Conservation (phyloP, 1,139 yeast species). For the Scheffersomyces insectosa region DNA sequence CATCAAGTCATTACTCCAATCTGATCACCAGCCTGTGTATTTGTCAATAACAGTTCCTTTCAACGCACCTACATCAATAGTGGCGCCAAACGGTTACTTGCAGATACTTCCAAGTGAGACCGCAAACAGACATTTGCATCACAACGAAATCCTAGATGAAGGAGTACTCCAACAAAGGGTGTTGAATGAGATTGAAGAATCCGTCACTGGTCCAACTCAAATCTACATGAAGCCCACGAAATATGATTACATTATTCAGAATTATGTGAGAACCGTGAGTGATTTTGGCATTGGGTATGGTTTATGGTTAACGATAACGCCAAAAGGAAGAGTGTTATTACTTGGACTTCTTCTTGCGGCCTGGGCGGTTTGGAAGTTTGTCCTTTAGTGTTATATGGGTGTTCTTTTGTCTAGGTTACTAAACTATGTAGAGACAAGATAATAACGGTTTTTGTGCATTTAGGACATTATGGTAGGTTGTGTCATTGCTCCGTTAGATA, state of each 20-base stretch:
- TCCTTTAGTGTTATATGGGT: no score
- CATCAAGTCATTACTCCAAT: slow-evolving; percentile 30
- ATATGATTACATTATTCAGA: slow-evolving; percentile 32
- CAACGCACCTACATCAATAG: slow-evolving; percentile 41
- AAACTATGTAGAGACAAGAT: no score
- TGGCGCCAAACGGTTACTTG: slow-evolving; percentile 43
- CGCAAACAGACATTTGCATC: slow-evolving; percentile 21
- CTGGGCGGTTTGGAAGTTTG: no score
- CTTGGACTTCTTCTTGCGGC: slow-evolving; percentile 4
- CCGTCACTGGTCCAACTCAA: slow-evolving; percentile 44
- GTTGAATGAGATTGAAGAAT: slow-evolving; percentile 13
- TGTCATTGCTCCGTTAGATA: no score
- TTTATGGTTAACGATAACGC: slow-evolving; percentile 41
- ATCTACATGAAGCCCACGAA: slow-evolving; percentile 46
- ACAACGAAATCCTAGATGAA: slow-evolving; percentile 6
- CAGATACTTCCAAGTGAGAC: slow-evolving; percentile 33
- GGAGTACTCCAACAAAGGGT: neutral
- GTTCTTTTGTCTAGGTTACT: no score
- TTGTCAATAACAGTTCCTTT: slow-evolving; percentile 45
- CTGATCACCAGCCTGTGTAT: slow-evolving; percentile 49
- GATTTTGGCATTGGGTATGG: slow-evolving; percentile 41
- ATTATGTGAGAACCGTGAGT: slow-evolving; percentile 27
- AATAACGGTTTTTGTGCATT: no score
- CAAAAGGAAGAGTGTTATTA: slow-evolving; percentile 36
- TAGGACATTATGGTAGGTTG: no score